These are phyloP conservation scores for Leishmania aethiopica DNA, from an alignment of 208 protist species.

Conservation along the genomic window DNA sequence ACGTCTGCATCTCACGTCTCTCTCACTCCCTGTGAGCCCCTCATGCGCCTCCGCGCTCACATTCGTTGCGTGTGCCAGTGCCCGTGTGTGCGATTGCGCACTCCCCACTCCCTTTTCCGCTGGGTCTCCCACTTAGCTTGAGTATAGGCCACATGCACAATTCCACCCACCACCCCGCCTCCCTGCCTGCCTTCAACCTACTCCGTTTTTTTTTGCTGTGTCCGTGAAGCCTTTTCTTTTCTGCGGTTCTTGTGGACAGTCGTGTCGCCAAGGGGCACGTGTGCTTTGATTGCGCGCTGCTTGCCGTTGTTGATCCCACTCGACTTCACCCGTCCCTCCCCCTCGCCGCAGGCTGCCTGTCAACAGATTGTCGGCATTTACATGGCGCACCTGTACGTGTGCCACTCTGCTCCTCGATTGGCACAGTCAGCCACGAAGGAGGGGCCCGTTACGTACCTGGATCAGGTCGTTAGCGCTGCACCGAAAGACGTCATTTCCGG, in stretches of 20 bases:
- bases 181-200: background rate
- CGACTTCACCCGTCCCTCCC: background rate
- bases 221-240: background rate
- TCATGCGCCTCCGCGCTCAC: background rate
- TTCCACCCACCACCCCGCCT: background rate
- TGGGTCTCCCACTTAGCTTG: background rate
- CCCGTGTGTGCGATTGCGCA: background rate
- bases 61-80: background rate
- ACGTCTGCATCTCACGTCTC: background rate
- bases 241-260: background rate
- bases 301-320: background rate
- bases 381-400: conserved; percentile 28
- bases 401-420: conserved; percentile 6
- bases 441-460: conserved; percentile 9
- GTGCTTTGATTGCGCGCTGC: background rate
- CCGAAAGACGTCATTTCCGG: background rate
- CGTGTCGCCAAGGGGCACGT: background rate
- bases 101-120: background rate
- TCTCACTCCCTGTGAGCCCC: no score
- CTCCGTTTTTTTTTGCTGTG: background rate
- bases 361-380: background rate
- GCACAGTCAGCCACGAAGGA: background rate
- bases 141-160: background rate
- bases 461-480: conserved; percentile 11
- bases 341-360: background rate